These are phyloP conservation scores for Dicorynia guianensis DNA, from an alignment of 306 rosid species.

Conservation along the genomic window DNA sequence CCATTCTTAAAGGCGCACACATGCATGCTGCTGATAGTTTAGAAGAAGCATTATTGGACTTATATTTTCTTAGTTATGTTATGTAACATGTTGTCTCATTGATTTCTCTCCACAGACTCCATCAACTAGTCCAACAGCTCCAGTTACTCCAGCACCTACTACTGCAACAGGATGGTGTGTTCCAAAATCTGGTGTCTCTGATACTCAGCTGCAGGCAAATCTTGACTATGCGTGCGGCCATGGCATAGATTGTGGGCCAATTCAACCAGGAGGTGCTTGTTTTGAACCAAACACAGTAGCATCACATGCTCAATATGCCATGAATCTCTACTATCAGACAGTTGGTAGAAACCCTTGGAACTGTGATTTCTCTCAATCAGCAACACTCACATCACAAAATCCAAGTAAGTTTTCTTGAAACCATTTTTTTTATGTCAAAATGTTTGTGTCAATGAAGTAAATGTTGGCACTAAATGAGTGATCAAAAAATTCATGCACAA, in stretches of 20 bases:
- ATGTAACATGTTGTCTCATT: not conserved
- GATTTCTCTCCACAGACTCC: conserved; percentile 45
- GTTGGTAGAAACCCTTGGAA: conserved; percentile 59
- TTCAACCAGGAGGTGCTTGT: conserved; percentile 85
- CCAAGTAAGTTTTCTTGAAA: conserved; percentile 62
- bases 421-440: not conserved
- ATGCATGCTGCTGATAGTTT: not conserved
- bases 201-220: conserved; percentile 62
- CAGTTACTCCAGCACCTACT: conserved; percentile 51
- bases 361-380: conserved; percentile 82
- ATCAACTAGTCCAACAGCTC: conserved; percentile 45
- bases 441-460: not conserved
- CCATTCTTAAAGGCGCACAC: not conserved
- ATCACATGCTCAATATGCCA: conserved; percentile 81
- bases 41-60: not conserved
- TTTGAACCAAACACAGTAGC: conserved; percentile 71
- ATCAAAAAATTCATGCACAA: not conserved
- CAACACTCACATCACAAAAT: conserved; percentile 66
- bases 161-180: conserved; percentile 62
- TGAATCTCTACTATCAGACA: conserved; percentile 76
- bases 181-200: conserved; percentile 56
- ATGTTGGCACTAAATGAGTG: not conserved
- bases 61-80: not conserved
- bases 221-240: conserved; percentile 76
- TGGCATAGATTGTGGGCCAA: conserved; percentile 69